Conservation (phyloP, 305 asterid genomes). For the Plantago coronopus region DNA sequence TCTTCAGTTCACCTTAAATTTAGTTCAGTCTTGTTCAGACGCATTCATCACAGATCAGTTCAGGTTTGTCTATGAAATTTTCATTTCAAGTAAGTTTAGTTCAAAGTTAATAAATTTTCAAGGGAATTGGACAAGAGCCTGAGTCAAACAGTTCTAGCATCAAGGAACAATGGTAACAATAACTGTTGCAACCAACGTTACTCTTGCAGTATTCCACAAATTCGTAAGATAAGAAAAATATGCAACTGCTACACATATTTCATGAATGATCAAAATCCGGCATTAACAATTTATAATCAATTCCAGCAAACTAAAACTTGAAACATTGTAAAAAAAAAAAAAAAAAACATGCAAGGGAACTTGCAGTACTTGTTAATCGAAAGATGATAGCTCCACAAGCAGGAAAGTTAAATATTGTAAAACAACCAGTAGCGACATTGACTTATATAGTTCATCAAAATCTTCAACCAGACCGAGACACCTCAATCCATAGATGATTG, state of each 20-base stretch:
- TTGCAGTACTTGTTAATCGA: neutral
- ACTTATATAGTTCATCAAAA: conserved; percentile 1
- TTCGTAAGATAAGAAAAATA: no score
- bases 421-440: neutral
- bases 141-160: no score
- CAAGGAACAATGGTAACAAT: no score
- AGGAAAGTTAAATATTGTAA: neutral
- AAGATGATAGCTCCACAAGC: conserved; percentile 3
- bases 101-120: no score
- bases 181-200: neutral
- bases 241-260: neutral
- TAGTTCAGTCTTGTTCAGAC: no score
- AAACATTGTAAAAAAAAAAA: no score
- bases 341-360: neutral
- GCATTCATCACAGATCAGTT: no score
- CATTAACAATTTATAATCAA: neutral
- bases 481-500: conserved; percentile 41
- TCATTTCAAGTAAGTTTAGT: no score
- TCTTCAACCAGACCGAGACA: no score
- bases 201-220: neutral
- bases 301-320: neutral
- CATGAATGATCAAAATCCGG: neutral
- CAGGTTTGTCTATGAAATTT: no score
- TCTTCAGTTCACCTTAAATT: no score
- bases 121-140: no score